Base-by-base conservation (phyloP, 148 eudicot genomes). In the Vaccinium corymbosum region DNA sequence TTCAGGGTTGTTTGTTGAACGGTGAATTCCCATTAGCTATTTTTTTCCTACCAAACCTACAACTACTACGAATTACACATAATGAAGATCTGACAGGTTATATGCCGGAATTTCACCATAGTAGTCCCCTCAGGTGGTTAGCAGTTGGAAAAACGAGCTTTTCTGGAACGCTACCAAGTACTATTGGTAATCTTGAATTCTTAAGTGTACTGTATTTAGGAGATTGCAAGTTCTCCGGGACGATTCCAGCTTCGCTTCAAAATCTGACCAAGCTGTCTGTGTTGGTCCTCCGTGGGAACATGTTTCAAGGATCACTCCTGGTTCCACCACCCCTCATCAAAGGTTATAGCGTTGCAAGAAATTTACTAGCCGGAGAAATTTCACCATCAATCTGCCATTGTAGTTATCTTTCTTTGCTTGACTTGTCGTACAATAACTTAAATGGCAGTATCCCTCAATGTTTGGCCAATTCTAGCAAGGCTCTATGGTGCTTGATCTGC, bases 21-120 rank as follows among this genome's bases (percentile, higher is more conserved):
- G n/a, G 56, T 91, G 50, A 53, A 11, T 52, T 89, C 9, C 88
- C 90, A 35, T 2, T 2, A 12, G 55, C 74, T 6, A 70, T 91
- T 64, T 88, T 91, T 52, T 83, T 35, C 0, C 42, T 90, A 48
- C 93, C 85, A 27, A 74, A 70, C 1, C 88, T 91, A 16, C 79
- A 80, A 80, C 22, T 15, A 1, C 79, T 91, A 29, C 29, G 3
- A 14, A n/a, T 89, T 55, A 2, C 59, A 0, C 3, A 12, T 13
- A 91, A 91, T 38, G 12, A 7, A 48, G 7, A 62, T 2, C 83
- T 89, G 1, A 61, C 1, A 5, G 90, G 90, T 7, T 11, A 15
- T 27, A 52, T 90, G 59, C 91, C 91, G 0, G 87, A 89, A 74
- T 90, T 90, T 83, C 77, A 6, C 38, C 29, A 1, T 14, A 53